Evolutionary conservation across 768 basidiomycete species (phyloP).

Genomic region (Rhizopogon sp.): DNA sequence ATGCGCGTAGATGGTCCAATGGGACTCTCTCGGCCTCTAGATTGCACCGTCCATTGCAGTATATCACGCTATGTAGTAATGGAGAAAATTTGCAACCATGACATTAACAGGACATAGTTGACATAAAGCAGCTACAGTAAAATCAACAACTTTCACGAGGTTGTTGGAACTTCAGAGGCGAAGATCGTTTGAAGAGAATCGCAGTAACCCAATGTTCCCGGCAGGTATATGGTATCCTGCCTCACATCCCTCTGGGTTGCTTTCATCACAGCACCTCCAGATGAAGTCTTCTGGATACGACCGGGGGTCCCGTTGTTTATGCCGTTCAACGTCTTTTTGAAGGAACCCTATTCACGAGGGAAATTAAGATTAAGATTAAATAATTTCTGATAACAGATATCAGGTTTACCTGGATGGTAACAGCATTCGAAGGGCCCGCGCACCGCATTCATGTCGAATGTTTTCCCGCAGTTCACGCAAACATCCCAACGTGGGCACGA

Average conservation of each 20-base stretch:
- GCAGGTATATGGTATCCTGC: neutral
- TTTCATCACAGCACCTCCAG: constrained; percentile 47
- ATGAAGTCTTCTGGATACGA: constrained; percentile 42
- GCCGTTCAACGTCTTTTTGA: neutral
- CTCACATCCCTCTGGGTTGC: neutral
- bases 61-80: no score
- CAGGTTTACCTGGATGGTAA: constrained; percentile 47
- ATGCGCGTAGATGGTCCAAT: no score
- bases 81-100: neutral
- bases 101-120: neutral
- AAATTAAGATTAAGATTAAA: neutral
- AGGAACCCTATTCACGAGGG: neutral
- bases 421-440: constrained; percentile 38
- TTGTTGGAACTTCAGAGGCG: neutral
- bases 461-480: constrained; percentile 43
- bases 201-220: neutral
- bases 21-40: no score
- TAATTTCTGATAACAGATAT: constrained; percentile 25
- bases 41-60: no score
- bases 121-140: neutral
- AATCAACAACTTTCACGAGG: no score
- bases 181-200: neutral
- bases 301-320: constrained; percentile 18
- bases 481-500: constrained; percentile 37
- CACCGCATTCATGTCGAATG: constrained; percentile 37